Evolutionary conservation across 352 stramenopile genomes (phyloP), one percentile per base, ranked within the genome.

Genomic region (Halophytophthora batemanensis): DNA sequence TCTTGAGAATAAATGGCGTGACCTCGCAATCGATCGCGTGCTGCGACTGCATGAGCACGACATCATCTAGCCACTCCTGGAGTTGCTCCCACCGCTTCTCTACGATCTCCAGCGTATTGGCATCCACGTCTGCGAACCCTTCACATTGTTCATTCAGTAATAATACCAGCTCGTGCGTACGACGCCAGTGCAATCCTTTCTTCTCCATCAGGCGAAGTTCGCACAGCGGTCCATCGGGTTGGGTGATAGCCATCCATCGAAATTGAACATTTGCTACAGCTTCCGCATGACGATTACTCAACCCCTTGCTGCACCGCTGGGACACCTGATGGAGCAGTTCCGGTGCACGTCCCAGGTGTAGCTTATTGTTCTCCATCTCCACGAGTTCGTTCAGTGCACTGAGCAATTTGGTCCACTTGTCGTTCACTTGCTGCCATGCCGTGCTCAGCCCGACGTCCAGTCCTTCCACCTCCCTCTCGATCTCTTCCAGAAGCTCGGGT

Each of bases 91-190:
- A 90, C 5, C 77, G 65, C 3, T 63, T 68, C 21, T 78, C 55
- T 1, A 90, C 80, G 19, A 66, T 70, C 1, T 71, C 55, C 7
- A 88, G 66, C 2, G 74, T 61, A 22, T 58, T 71, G 0, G 59
- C 70, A 39, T 90, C 80, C 2, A 81, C 53, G 6, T 82, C 71
- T 0, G 70, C 69, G 50, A 88, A 87, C 0, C 77, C 80, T 41
- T 90, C 80, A 40, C 75, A 90, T 40, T 90, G 77, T 21, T 90
- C 80, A 50, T 86, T 67, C 0, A 90, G 61, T 5, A 90, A 50
- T 21, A 83, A 41, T 21, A 90, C 49, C 2, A 90, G 50, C 43
- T 90, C 80, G 33, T 88, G 74, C 19, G 80, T 90, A 1, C 80
- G 77, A 3, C 77, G 71, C 80, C 80, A 90, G 44, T 90, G 77